phyloP scores from a whole-genome alignment of 805 yeast genomes.

The Ogataea minuta region DNA sequence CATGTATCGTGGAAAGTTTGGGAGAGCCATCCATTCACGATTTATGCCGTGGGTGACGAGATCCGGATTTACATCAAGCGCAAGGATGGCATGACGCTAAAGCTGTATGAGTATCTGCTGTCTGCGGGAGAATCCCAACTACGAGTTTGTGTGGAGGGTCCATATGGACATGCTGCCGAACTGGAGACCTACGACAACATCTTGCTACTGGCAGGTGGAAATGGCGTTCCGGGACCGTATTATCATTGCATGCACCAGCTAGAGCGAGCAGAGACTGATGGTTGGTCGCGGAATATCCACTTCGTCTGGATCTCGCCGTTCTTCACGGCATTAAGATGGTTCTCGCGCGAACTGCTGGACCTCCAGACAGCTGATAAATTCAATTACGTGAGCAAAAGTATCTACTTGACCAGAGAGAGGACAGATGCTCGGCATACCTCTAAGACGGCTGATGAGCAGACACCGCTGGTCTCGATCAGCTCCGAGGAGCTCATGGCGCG shows the following conservation, averaged over 20 bases:
- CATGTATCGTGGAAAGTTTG: conserved; percentile 41
- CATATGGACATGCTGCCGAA: conserved; percentile 47
- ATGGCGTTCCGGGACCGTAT: conserved; percentile 55
- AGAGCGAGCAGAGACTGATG: conserved; percentile 5
- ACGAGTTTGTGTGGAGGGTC: conserved; percentile 49
- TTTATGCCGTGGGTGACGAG: conserved; percentile 22
- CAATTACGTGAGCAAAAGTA: conserved; percentile 16
- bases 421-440: conserved; percentile 1
- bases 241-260: conserved; percentile 40
- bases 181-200: conserved; percentile 42
- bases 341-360: conserved; percentile 38
- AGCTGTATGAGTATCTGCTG: conserved; percentile 31
- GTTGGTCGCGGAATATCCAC: conserved; percentile 27
- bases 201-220: conserved; percentile 53
- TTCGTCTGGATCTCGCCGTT: conserved; percentile 49
- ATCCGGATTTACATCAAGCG: conserved; percentile 45
- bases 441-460: neutral
- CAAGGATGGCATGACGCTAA: conserved; percentile 49
- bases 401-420: conserved; percentile 26
- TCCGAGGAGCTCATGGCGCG: conserved; percentile 28
- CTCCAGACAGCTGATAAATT: conserved; percentile 17
- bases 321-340: conserved; percentile 41
- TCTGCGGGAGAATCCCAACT: conserved; percentile 16
- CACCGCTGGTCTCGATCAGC: conserved; percentile 7
- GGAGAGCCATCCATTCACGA: conserved; percentile 68